Conservation (phyloP, 1,139 yeast genomes). For the Yamadazyma kanchanaburiensis region DNA sequence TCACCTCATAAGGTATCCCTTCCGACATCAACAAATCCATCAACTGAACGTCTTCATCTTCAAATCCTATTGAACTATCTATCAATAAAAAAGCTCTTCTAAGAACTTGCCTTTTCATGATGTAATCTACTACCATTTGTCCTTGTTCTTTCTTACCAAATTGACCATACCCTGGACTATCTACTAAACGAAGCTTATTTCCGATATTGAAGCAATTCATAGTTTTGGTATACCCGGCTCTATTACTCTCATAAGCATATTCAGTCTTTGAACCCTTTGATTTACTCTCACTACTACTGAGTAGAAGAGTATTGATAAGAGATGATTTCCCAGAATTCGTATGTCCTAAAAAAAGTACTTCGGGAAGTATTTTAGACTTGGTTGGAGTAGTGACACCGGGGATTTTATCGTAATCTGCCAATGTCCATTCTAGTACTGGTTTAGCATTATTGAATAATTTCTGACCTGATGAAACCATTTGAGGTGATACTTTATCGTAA, state of each 20-base stretch:
- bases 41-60: slow-evolving; percentile 52
- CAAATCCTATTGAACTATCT: slow-evolving; percentile 57
- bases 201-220: slow-evolving; percentile 71
- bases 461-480: slow-evolving; percentile 9
- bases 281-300: slow-evolving; percentile 16
- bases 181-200: slow-evolving; percentile 61
- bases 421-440: slow-evolving; percentile 58
- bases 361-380: slow-evolving; percentile 44
- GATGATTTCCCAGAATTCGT: slow-evolving; percentile 87
- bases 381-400: slow-evolving; percentile 50
- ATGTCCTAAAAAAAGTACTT: slow-evolving; percentile 70
- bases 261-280: slow-evolving; percentile 23
- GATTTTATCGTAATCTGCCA: slow-evolving; percentile 47
- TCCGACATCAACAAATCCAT: slow-evolving; percentile 45
- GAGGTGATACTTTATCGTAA: slow-evolving; percentile 12
- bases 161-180: slow-evolving; percentile 85
- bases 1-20: slow-evolving; percentile 70
- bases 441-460: slow-evolving; percentile 43
- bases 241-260: slow-evolving; percentile 53
- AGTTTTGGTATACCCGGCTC: slow-evolving; percentile 77
- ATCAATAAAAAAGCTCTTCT: slow-evolving; percentile 59
- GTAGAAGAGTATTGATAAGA: slow-evolving; percentile 54
- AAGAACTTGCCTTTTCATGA: slow-evolving; percentile 50
- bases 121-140: slow-evolving; percentile 57
- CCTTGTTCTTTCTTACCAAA: slow-evolving; percentile 68